Percentiles rank a stretch among this genome's conserved stretches.
phyloP scores from a whole-genome alignment of 768 basidiomycete species.

The Auricularia sp. region DNA sequence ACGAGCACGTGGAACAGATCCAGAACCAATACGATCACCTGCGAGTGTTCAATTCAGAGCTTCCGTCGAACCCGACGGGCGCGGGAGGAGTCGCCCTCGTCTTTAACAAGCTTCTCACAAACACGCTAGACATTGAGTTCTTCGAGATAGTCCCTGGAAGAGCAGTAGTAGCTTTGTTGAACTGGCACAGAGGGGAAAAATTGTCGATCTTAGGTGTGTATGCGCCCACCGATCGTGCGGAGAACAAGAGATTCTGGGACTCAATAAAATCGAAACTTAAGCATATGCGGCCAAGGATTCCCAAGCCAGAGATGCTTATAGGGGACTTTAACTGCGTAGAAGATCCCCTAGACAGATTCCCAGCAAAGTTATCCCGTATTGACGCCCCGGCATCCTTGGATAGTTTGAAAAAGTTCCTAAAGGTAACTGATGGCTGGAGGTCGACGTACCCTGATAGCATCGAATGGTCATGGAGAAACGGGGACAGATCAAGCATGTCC shows the following conservation, averaged over 20 bases:
- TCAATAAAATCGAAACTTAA: neutral
- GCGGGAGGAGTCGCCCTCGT: neutral
- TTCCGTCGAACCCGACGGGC: too few species aligned
- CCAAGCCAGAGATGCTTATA: conserved; percentile 8
- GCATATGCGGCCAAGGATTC: neutral
- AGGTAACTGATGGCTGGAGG: neutral
- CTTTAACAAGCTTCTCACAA: neutral
- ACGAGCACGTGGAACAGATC: too few species aligned
- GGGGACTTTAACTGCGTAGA: conserved; percentile 16
- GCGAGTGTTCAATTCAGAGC: too few species aligned
- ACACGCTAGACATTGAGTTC: neutral
- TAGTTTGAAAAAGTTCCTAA: neutral
- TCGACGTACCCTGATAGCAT: neutral
- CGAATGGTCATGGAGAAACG: neutral
- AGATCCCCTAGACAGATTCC: conserved; percentile 12
- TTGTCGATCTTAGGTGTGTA: neutral
- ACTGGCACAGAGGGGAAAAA: neutral
- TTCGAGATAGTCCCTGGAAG: neutral
- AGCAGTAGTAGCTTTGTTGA: neutral
- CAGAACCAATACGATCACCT: too few species aligned
- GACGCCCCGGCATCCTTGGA: neutral
- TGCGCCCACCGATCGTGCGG: neutral
- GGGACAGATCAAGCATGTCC: neutral
- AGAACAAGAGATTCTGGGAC: neutral
- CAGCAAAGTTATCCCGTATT: neutral